Conservation (phyloP, 805 yeast species). For the Debaryomyces castellii region DNA sequence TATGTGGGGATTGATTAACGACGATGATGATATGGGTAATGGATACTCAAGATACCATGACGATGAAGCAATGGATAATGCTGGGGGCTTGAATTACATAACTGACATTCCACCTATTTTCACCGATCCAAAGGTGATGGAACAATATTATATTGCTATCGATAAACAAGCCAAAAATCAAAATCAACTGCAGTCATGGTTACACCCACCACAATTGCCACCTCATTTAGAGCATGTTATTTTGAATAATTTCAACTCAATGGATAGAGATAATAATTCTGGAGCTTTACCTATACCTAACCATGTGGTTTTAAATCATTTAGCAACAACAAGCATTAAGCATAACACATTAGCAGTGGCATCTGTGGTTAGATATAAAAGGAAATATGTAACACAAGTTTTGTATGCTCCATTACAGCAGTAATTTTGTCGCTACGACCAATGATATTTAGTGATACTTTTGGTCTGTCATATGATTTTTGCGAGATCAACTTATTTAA, state of each 20-base stretch:
- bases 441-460: neutral
- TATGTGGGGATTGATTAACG: slow-evolving; percentile 60
- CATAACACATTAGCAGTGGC: slow-evolving; percentile 95
- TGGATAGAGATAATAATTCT: slow-evolving; percentile 72
- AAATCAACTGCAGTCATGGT: slow-evolving; percentile 56
- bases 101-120: slow-evolving; percentile 79
- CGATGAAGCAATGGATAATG: slow-evolving; percentile 31
- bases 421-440: slow-evolving; percentile 8
- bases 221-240: slow-evolving; percentile 96
- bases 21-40: slow-evolving; percentile 80
- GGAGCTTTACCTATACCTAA: slow-evolving; percentile 93
- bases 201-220: slow-evolving; percentile 94
- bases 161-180: slow-evolving; percentile 65
- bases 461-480: neutral
- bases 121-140: slow-evolving; percentile 85
- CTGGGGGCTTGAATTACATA: slow-evolving; percentile 44
- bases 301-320: slow-evolving; percentile 89
- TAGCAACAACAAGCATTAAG: slow-evolving; percentile 93
- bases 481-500: too few relatives aligned
- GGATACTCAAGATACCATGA: slow-evolving; percentile 79
- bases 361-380: slow-evolving; percentile 80
- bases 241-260: slow-evolving; percentile 62
- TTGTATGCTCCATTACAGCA: slow-evolving; percentile 81
- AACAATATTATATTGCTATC: slow-evolving; percentile 74
- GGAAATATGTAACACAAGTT: slow-evolving; percentile 89